These are phyloP conservation scores for Anisodus tanguticus DNA, from an alignment of 257 asterid genomes.

Conservation along the genomic window DNA sequence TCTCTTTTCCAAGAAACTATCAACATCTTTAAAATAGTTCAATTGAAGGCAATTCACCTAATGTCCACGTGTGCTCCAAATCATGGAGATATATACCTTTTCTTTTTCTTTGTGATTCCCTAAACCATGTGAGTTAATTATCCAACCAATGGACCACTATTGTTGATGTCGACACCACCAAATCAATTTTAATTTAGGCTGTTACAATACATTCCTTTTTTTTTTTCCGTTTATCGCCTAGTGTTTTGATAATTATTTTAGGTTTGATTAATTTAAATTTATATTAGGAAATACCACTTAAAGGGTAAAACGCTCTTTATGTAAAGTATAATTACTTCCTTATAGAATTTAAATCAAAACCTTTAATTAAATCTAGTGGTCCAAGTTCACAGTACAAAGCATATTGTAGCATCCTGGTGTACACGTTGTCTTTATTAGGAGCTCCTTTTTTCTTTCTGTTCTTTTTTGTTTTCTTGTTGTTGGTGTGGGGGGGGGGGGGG, in stretches of 20 bases:
- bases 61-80: slow-evolving; percentile 14
- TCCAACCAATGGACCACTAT: slow-evolving; percentile 20
- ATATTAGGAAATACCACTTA: too few relatives aligned
- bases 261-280: not conserved
- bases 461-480: not conserved
- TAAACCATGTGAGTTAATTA: slow-evolving; percentile 17
- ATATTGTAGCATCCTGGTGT: not conserved
- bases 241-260: not conserved
- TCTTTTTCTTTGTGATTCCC: not conserved
- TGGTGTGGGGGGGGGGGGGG: not conserved
- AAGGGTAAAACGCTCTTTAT: not conserved
- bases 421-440: not conserved
- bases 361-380: not conserved
- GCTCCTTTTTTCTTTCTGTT: not conserved
- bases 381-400: not conserved
- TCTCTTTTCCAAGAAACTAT: slow-evolving; percentile 24
- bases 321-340: too few relatives aligned
- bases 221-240: not conserved
- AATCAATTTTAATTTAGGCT: not conserved
- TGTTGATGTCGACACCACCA: not conserved
- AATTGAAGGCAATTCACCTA: slow-evolving; percentile 12
- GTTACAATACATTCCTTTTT: not conserved
- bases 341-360: too few relatives aligned
- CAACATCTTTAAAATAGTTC: slow-evolving; percentile 11
- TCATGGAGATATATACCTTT: not conserved